phyloP scores from a whole-genome alignment of 208 protist species.

The Leishmania lainsoni region DNA sequence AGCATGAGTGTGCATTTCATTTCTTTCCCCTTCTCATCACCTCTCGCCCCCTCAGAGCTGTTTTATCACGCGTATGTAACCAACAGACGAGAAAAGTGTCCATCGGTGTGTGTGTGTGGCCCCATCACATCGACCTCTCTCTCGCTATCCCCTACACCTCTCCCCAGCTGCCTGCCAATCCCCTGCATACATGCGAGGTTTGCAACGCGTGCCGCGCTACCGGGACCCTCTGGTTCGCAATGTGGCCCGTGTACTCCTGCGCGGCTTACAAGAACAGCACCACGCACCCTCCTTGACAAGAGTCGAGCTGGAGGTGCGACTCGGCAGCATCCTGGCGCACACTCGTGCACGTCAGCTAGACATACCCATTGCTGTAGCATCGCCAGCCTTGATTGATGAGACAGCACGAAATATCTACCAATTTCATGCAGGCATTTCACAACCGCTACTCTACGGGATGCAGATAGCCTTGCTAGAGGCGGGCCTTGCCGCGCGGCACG shows the following conservation, averaged over 20 bases:
- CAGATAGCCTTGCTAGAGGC: conserved; percentile 18
- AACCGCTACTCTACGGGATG: conserved; percentile 3
- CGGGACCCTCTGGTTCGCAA: conserved; percentile 44
- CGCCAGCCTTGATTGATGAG: conserved; percentile 41
- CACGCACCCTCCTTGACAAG: conserved; percentile 21
- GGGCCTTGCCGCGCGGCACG: background rate
- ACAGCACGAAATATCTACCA: conserved; percentile 15
- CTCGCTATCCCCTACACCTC: background rate
- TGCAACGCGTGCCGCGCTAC: conserved; percentile 39
- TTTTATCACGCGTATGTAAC: no score
- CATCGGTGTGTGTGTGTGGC: background rate
- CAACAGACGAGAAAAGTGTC: background rate
- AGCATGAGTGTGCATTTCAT: background rate
- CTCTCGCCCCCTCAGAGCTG: background rate
- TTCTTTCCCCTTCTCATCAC: background rate
- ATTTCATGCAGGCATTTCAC: conserved; percentile 23
- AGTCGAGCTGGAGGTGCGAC: conserved; percentile 65
- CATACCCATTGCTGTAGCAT: conserved; percentile 38
- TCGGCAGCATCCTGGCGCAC: conserved; percentile 41
- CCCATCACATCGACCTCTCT: background rate
- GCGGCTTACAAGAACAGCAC: conserved; percentile 46
- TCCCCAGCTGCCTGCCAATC: background rate
- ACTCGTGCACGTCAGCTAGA: conserved; percentile 23
- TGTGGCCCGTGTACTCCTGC: conserved; percentile 39
- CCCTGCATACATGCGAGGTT: conserved; percentile 2